phyloP scores from a whole-genome alignment of 2,329 filamentous ascomycete genomes.

The Alternaria angustiovoidea region DNA sequence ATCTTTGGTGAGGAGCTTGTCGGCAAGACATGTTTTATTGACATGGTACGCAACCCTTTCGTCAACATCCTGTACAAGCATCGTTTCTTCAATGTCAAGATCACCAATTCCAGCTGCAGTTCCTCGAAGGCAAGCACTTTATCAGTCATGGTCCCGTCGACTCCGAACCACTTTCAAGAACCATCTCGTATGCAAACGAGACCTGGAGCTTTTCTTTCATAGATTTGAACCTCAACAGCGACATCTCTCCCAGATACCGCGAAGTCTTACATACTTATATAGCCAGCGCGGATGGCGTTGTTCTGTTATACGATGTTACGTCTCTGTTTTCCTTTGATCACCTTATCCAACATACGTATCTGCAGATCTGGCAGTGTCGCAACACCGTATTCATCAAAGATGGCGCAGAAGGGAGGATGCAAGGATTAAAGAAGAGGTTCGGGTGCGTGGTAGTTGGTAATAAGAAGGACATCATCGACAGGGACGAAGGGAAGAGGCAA shows the following conservation, averaged over 20 bases:
- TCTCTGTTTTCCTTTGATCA: conserved; percentile 28
- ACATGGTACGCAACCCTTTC: conserved; percentile 26
- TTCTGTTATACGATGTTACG: conserved; percentile 44
- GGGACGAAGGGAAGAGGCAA: conserved; percentile 9
- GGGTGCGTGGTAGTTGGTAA: conserved; percentile 41
- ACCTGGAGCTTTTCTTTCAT: conserved; percentile 18
- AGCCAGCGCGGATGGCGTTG: conserved; percentile 27
- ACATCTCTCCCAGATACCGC: conserved; percentile 8
- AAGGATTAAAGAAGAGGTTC: conserved; percentile 25
- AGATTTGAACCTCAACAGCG: conserved; percentile 32
- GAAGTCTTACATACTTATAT: conserved; percentile 14
- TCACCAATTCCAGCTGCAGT: not conserved
- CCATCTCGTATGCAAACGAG: conserved; percentile 18
- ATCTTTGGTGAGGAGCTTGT: conserved; percentile 34
- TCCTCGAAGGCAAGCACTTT: conserved; percentile 17
- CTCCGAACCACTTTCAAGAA: conserved; percentile 14
- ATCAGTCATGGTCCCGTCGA: conserved; percentile 10
- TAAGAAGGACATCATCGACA: conserved; percentile 30
- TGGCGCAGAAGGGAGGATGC: not conserved
- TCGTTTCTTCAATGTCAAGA: not conserved
- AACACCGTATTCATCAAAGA: conserved; percentile 4
- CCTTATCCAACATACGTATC: conserved; percentile 30
- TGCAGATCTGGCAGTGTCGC: conserved; percentile 23
- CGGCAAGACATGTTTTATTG: conserved; percentile 39
- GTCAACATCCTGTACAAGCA: not conserved